Conservation (phyloP, 768 basidiomycete species). For the Royoungia palumana region DNA sequence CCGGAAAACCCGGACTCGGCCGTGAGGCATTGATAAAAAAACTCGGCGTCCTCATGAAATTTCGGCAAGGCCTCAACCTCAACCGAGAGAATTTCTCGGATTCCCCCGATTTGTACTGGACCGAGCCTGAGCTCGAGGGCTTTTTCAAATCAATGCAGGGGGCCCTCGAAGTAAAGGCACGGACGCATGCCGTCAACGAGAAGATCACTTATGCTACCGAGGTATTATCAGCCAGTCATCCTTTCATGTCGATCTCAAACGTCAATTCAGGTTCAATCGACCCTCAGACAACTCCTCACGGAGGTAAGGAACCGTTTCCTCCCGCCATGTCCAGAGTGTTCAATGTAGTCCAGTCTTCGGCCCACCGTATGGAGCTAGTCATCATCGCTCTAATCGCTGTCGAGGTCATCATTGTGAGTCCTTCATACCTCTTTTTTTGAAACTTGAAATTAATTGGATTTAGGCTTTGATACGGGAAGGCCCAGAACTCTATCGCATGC, state of each 20-base stretch:
- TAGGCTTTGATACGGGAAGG: constrained; percentile 77
- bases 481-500: constrained; percentile 69
- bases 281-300: constrained; percentile 82
- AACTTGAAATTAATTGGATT: not conserved
- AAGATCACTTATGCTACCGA: constrained; percentile 91
- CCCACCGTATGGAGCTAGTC: constrained; percentile 91
- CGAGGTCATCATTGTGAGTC: constrained; percentile 84
- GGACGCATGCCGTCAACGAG: constrained; percentile 81
- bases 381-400: constrained; percentile 94
- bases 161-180: constrained; percentile 81
- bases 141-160: constrained; percentile 83
- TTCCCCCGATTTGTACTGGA: constrained; percentile 92
- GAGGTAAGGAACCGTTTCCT: constrained; percentile 44
- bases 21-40: constrained; percentile 86
- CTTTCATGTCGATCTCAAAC: constrained; percentile 1
- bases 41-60: constrained; percentile 86
- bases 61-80: constrained; percentile 89
- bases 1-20: constrained; percentile 80
- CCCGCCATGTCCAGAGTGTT: not conserved
- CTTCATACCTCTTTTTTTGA: not conserved
- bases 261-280: constrained; percentile 66
- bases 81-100: constrained; percentile 88
- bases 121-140: constrained; percentile 85
- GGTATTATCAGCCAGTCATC: constrained; percentile 27
- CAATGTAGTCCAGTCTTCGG: constrained; percentile 60